These are phyloP conservation scores for Mortierella sp. DNA, from an alignment of 371 early-diverging fungal species.

Conservation along the genomic window DNA sequence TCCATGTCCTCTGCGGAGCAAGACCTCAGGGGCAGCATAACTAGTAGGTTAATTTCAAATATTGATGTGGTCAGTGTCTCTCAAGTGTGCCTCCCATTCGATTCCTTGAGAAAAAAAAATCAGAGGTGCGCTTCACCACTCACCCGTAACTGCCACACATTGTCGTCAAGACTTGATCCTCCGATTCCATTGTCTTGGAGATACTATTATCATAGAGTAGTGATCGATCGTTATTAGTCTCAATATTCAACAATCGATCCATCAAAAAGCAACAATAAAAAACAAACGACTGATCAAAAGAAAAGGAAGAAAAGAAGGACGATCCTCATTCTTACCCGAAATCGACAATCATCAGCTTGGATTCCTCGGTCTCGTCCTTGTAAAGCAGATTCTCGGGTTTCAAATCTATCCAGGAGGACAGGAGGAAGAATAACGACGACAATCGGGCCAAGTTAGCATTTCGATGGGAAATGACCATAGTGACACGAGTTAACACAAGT, in stretches of 20 bases:
- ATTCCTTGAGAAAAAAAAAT: background rate
- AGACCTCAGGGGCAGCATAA: constrained; percentile 87
- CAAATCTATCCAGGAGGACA: constrained; percentile 65
- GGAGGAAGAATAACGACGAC: background rate
- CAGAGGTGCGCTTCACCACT: no score
- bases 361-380: constrained; percentile 66
- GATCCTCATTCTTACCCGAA: constrained; percentile 66
- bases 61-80: background rate
- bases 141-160: constrained; percentile 75
- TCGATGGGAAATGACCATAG: background rate
- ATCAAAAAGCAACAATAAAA: background rate
- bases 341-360: constrained; percentile 76
- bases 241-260: background rate
- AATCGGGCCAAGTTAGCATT: background rate
- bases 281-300: constrained; percentile 7
- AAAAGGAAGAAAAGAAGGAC: background rate
- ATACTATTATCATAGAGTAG: constrained; percentile 57
- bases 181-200: constrained; percentile 66
- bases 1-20: constrained; percentile 78
- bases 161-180: constrained; percentile 66
- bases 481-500: background rate
- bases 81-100: background rate
- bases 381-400: constrained; percentile 89
- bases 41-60: constrained; percentile 11
- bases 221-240: background rate